Percentiles rank a stretch among this genome's conserved stretches.
Conservation (phyloP, 306 rosid species). For the Quercus variabilis region DNA sequence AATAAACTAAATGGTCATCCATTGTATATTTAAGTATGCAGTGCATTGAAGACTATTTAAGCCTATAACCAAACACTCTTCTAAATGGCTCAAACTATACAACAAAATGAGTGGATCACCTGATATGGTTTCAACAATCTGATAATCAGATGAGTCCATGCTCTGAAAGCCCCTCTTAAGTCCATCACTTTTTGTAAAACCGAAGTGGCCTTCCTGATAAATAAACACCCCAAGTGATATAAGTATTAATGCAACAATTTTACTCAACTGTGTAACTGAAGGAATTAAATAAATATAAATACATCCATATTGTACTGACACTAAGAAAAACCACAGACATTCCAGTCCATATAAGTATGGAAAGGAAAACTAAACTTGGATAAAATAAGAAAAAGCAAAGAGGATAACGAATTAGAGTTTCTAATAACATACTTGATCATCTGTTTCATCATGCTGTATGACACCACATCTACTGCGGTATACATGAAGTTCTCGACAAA, state of each 20-base stretch:
- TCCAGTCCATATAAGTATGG: conserved; percentile 7
- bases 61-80: conserved; percentile 3
- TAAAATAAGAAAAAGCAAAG: conserved; percentile 9
- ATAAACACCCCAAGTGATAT: conserved; percentile 8
- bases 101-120: conserved; percentile 37
- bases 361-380: conserved; percentile 1
- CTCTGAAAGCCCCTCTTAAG: conserved; percentile 51
- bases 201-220: conserved; percentile 42
- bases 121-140: conserved; percentile 43
- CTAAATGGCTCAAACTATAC: conserved; percentile 4
- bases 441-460: conserved; percentile 42
- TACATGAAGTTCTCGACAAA: conserved; percentile 66
- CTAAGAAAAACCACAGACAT: background rate
- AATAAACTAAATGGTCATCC: background rate
- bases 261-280: background rate
- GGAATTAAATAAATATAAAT: conserved; percentile 4
- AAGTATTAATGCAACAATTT: conserved; percentile 11
- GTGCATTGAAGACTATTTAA: background rate
- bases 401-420: background rate
- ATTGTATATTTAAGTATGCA: background rate
- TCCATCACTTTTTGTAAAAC: conserved; percentile 44
- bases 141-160: conserved; percentile 49
- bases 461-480: conserved; percentile 63
- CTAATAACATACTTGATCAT: conserved; percentile 50
- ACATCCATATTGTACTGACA: conserved; percentile 3